A percentile compares a stretch with the other conserved stretches of the same genome.
Evolutionary conservation across 495 filamentous ascomycete species (phyloP).

Genomic region (Elaphomyces granulatus): DNA sequence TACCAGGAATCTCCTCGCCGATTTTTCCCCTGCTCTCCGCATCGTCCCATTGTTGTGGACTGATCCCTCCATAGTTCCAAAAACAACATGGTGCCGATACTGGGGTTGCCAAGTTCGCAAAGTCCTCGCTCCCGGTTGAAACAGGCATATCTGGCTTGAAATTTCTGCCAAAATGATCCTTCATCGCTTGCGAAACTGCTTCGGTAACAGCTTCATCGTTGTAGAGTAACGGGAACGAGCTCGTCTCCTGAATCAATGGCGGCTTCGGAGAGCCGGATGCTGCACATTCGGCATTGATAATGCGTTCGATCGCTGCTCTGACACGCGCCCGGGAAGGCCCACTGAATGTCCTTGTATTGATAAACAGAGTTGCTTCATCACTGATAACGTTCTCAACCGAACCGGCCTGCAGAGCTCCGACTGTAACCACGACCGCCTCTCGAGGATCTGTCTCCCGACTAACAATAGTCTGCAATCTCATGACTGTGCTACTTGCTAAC

Average conservation of each 20-base stretch:
- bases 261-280: constrained; percentile 32
- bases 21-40: constrained; percentile 10
- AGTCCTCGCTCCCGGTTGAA: constrained; percentile 32
- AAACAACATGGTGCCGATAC: constrained; percentile 26
- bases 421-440: constrained; percentile 36
- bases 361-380: constrained; percentile 30
- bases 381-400: constrained; percentile 39
- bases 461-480: constrained; percentile 36
- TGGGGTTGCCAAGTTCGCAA: constrained; percentile 28
- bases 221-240: constrained; percentile 30
- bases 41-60: constrained; percentile 30
- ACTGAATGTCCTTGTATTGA: constrained; percentile 34
- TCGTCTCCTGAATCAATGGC: constrained; percentile 29
- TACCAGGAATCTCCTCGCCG: constrained; percentile 22
- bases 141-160: constrained; percentile 25
- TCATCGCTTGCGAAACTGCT: constrained; percentile 22
- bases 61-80: constrained; percentile 34
- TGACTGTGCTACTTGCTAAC: constrained; percentile 33
- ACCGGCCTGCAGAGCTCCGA: constrained; percentile 36
- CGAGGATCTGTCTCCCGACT: constrained; percentile 34
- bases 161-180: constrained; percentile 20
- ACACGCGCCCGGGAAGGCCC: constrained; percentile 25
- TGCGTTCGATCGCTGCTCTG: constrained; percentile 26
- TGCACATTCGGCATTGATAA: constrained; percentile 37
- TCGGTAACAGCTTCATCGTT: constrained; percentile 23